These are phyloP conservation scores for Lactarius sp. DNA, from an alignment of 768 basidiomycete genomes.

Conservation along the genomic window DNA sequence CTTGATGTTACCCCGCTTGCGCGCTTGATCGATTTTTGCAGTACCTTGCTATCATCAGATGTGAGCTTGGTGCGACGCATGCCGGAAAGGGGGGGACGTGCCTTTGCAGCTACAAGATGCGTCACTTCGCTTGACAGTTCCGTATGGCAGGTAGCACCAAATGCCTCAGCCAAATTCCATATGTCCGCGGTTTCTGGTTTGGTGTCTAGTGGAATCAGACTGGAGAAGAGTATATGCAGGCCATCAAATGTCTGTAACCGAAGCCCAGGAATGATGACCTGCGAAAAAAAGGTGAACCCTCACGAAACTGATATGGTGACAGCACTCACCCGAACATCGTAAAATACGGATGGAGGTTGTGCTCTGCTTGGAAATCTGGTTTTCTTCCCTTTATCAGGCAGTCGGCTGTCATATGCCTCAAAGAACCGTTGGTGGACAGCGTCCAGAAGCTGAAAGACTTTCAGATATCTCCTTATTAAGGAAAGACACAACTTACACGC, in stretches of 20 bases:
- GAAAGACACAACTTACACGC: slow-evolving; percentile 44
- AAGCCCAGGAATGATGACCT: slow-evolving; percentile 84
- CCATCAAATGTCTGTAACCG: slow-evolving; percentile 73
- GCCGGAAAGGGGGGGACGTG: slow-evolving; percentile 32
- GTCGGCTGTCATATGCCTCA: slow-evolving; percentile 50
- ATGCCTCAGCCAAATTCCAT: slow-evolving; percentile 82
- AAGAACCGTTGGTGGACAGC: slow-evolving; percentile 80
- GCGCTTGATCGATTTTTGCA: slow-evolving; percentile 83
- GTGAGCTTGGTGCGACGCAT: slow-evolving; percentile 9
- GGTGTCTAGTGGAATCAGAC: slow-evolving; percentile 88
- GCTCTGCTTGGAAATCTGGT: slow-evolving; percentile 31
- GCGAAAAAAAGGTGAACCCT: slow-evolving; percentile 1
- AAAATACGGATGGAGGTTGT: slow-evolving; percentile 31
- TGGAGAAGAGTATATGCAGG: slow-evolving; percentile 85
- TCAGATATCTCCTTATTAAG: not conserved
- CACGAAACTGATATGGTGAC: not conserved
- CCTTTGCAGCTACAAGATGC: slow-evolving; percentile 90
- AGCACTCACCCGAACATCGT: slow-evolving; percentile 76
- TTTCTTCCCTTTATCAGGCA: slow-evolving; percentile 30
- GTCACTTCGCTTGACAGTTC: slow-evolving; percentile 66
- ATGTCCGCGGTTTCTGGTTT: slow-evolving; percentile 74
- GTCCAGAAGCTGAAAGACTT: slow-evolving; percentile 58
- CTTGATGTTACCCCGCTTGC: slow-evolving; percentile 68
- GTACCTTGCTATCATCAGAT: slow-evolving; percentile 63
- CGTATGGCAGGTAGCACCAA: slow-evolving; percentile 78